phyloP scores from a whole-genome alignment of 805 yeast genomes.

The Nematodospora valgi region DNA sequence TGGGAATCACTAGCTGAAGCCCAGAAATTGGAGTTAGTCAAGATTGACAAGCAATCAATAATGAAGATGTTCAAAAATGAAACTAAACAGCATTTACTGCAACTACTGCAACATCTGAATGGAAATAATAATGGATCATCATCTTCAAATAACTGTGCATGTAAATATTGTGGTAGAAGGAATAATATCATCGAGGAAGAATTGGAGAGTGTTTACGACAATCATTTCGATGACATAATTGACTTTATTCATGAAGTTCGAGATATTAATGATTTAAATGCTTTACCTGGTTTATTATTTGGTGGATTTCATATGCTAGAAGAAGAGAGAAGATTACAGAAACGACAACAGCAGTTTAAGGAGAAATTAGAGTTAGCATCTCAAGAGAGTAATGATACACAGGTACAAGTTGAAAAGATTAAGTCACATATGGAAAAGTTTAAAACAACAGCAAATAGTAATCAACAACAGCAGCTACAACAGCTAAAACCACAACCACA shows the following conservation, averaged over 20 bases:
- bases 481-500: constrained; percentile 4
- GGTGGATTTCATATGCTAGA: constrained; percentile 35
- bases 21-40: constrained; percentile 58
- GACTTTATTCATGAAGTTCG: constrained; percentile 37
- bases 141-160: constrained; percentile 46
- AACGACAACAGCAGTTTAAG: constrained; percentile 19
- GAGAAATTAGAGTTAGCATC: constrained; percentile 8
- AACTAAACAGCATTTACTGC: constrained; percentile 13
- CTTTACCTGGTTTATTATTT: constrained; percentile 32
- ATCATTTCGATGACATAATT: constrained; percentile 52
- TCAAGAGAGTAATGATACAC: constrained; percentile 9
- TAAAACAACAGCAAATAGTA: constrained; percentile 1
- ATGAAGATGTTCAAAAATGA: constrained; percentile 57
- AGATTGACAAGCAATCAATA: constrained; percentile 67
- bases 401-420: neutral
- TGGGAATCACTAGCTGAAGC: constrained; percentile 67
- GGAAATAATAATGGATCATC: constrained; percentile 35
- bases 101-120: constrained; percentile 10
- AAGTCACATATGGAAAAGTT: constrained; percentile 4
- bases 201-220: constrained; percentile 68
- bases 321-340: constrained; percentile 28
- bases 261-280: constrained; percentile 34
- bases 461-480: constrained; percentile 12
- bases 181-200: constrained; percentile 71
- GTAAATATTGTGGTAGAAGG: constrained; percentile 76